These are phyloP conservation scores for Talaromyces funiculosus DNA, from an alignment of 2,329 filamentous ascomycete genomes.

Conservation along the genomic window DNA sequence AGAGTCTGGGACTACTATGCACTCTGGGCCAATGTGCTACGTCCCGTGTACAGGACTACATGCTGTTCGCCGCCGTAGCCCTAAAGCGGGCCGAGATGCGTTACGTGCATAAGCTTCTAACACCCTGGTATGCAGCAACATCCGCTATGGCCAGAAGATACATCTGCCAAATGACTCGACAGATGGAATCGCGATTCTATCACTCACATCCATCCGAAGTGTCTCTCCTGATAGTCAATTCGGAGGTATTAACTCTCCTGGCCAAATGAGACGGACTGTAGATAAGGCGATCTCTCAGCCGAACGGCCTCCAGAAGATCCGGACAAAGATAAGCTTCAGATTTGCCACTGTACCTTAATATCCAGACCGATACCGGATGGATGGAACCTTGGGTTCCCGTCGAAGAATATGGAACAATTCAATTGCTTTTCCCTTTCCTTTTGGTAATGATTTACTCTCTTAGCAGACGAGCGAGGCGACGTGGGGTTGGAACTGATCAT, in stretches of 20 bases:
- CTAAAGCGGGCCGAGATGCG: background rate
- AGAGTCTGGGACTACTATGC: background rate
- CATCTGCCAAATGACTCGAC: background rate
- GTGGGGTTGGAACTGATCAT: background rate
- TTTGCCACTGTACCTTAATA: slow-evolving; percentile 7
- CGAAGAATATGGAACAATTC: background rate
- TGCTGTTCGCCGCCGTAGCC: background rate
- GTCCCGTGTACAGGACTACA: background rate
- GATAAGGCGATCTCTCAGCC: background rate
- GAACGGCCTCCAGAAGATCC: background rate
- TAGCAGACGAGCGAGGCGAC: background rate
- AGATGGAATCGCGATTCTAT: background rate
- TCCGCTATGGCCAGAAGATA: background rate
- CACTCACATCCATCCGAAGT: background rate
- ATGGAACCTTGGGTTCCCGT: background rate
- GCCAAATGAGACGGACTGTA: background rate
- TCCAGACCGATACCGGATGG: slow-evolving; percentile 2
- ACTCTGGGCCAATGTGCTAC: background rate
- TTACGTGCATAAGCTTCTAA: background rate
- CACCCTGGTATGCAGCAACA: background rate
- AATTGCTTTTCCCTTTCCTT: background rate
- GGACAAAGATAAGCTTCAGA: background rate
- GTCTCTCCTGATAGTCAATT: background rate
- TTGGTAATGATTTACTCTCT: background rate
- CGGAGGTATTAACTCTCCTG: background rate